These are phyloP conservation scores for Trametes versicolor DNA, from an alignment of 1,284 basidiomycete species.

Conservation along the genomic window DNA sequence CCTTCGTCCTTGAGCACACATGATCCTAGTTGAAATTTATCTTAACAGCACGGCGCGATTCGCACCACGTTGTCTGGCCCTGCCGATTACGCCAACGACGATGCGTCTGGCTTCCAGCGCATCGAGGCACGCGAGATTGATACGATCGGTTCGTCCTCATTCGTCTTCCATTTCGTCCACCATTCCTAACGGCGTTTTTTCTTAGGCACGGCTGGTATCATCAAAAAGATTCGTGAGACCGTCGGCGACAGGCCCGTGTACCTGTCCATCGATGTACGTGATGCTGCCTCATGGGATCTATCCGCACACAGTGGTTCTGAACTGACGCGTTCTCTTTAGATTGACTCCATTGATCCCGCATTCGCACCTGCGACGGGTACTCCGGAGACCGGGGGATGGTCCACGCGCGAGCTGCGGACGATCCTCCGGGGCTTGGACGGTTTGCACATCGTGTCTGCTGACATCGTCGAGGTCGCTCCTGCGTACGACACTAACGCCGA, in stretches of 20 bases:
- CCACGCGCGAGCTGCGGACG: slow-evolving; percentile 77
- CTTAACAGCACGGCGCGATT: slow-evolving; percentile 78
- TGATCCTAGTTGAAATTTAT: slow-evolving; percentile 77
- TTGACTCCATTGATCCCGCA: slow-evolving; percentile 80
- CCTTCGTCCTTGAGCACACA: slow-evolving; percentile 42
- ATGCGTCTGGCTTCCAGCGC: slow-evolving; percentile 71
- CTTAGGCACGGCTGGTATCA: slow-evolving; percentile 70
- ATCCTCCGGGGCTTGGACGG: slow-evolving; percentile 80
- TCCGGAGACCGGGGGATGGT: slow-evolving; percentile 78
- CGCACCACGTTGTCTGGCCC: slow-evolving; percentile 77
- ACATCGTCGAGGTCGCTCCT: slow-evolving; percentile 85
- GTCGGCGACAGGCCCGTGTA: slow-evolving; percentile 77
- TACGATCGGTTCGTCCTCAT: slow-evolving; percentile 60
- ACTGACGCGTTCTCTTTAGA: slow-evolving; percentile 50
- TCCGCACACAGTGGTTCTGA: neutral
- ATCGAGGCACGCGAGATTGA: slow-evolving; percentile 84
- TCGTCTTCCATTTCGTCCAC: no score
- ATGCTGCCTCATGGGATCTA: slow-evolving; percentile 2
- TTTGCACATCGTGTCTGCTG: slow-evolving; percentile 78
- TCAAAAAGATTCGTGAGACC: slow-evolving; percentile 74
- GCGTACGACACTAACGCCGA: slow-evolving; percentile 86
- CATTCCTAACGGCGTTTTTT: neutral
- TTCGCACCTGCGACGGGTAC: slow-evolving; percentile 85
- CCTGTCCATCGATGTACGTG: slow-evolving; percentile 73
- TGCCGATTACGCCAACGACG: slow-evolving; percentile 78